Evolutionary conservation across 768 basidiomycete species (phyloP), one percentile per base, ranked within the genome.

Genomic region (Serendipita sp.): DNA sequence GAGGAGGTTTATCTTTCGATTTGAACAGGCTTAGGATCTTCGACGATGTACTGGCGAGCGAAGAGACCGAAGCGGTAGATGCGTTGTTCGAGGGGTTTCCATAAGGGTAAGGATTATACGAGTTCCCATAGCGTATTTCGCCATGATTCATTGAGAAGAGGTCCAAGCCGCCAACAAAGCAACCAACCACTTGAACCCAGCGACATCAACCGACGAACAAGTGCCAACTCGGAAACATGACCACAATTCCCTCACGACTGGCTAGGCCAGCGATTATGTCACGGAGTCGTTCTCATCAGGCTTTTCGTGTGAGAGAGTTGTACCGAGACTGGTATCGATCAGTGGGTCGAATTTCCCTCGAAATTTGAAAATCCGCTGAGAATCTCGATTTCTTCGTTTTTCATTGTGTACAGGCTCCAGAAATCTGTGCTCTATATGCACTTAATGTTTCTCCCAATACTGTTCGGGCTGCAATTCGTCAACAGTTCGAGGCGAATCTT

Each of bases 291-390:
- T 10, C n/a, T 10, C 56, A 60, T n/a, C 56, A 60, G 36, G 56
- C 56, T 23, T 60, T 60, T 60, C 81, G 89, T 38, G 84, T 83
- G 8, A 75, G 92, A 18, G 78, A 86, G 52, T 80, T 96, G 11
- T 99, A 98, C 78, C 80, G 94, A 66, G 86, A 85, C 73, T 99
- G 95, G 95, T 88, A 93, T 72, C 86, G 96, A 67, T 81, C 85
- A 52, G 95, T 96, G 71, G 70, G 90, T 82, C 16, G 15, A 8
- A 56, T 32, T 5, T 32, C 46, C 41, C 41, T 41, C 34, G 41
- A 34, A 30, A 45, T 46, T 44, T 52, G 13, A 64, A n/a, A 48
- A 47, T 32, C 18, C n/a, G 28, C 51, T 15, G 44, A 16, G 30
- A 7, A 3, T n/a, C 23, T 28, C 3, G 23, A 13, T 16, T 48